Conservation (phyloP, 192 early-diverging fungal genomes). For the Coemansia sp. region DNA sequence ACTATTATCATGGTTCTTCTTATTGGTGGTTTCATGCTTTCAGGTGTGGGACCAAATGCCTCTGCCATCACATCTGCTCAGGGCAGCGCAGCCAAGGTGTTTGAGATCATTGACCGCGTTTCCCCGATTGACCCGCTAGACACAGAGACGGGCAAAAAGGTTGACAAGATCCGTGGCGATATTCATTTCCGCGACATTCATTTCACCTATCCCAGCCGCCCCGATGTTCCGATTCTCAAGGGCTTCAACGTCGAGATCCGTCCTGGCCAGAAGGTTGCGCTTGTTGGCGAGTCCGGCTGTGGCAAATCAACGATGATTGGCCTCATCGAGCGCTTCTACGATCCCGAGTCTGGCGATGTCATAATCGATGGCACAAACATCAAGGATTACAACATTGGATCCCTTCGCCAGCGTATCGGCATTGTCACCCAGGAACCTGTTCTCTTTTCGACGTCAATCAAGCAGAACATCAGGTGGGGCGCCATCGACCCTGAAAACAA, state of each 20-base stretch:
- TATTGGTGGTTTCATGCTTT: conserved; percentile 75
- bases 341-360: conserved; percentile 58
- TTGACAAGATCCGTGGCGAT: conserved; percentile 57
- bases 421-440: conserved; percentile 90
- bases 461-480: conserved; percentile 78
- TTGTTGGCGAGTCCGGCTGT: conserved; percentile 84
- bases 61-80: conserved; percentile 68
- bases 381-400: conserved; percentile 72
- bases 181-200: conserved; percentile 76
- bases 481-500: conserved; percentile 55
- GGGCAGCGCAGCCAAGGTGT: conserved; percentile 81
- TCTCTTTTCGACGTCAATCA: conserved; percentile 74
- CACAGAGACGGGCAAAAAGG: conserved; percentile 28
- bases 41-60: conserved; percentile 66
- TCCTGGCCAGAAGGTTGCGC: conserved; percentile 84
- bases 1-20: conserved; percentile 84
- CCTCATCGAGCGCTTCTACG: conserved; percentile 86
- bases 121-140: conserved; percentile 69
- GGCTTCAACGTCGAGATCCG: conserved; percentile 69
- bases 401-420: conserved; percentile 82
- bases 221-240: conserved; percentile 77
- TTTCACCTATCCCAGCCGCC: conserved; percentile 83
- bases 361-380: conserved; percentile 73
- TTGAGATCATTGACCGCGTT: conserved; percentile 76
- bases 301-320: conserved; percentile 84